Evolutionary conservation across 1,284 basidiomycete species (phyloP).

Genomic region (Macrocystidia cucumis): DNA sequence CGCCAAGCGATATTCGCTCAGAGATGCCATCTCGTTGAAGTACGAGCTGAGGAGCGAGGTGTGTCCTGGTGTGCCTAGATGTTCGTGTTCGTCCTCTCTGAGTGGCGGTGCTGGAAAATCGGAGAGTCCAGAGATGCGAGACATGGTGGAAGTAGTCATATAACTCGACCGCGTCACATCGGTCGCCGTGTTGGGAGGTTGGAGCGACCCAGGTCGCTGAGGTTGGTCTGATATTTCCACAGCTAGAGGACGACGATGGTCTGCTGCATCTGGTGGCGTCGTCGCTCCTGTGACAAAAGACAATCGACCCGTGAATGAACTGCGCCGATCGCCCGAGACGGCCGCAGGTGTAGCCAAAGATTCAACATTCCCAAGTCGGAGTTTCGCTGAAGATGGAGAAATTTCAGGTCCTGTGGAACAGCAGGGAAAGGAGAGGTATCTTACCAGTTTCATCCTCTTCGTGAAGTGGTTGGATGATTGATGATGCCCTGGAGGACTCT

Average conservation of each 20-base stretch:
- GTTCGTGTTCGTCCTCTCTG: too few species aligned
- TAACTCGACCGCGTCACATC: slow-evolving; percentile 54
- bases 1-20: too few species aligned
- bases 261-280: slow-evolving; percentile 3
- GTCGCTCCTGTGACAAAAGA: slow-evolving; percentile 16
- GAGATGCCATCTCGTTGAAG: too few species aligned
- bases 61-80: slow-evolving; percentile 26
- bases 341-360: slow-evolving; percentile 42
- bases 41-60: slow-evolving; percentile 39
- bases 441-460: slow-evolving; percentile 41
- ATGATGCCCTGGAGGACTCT: slow-evolving; percentile 47
- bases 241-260: neutral
- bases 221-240: too few species aligned
- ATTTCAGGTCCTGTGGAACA: slow-evolving; percentile 2
- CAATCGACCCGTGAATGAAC: slow-evolving; percentile 32
- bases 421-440: slow-evolving; percentile 13
- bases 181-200: slow-evolving; percentile 29
- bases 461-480: slow-evolving; percentile 27
- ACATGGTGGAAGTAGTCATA: slow-evolving; percentile 53
- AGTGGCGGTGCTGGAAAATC: slow-evolving; percentile 68
- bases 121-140: slow-evolving; percentile 64
- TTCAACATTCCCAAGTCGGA: slow-evolving; percentile 47
- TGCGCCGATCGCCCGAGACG: slow-evolving; percentile 27
- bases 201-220: neutral
- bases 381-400: slow-evolving; percentile 28